Percentiles rank a stretch among this genome's conserved stretches.
These are phyloP conservation scores for Coemansia sp. DNA, from an alignment of 192 early-diverging fungal species.

Conservation along the genomic window DNA sequence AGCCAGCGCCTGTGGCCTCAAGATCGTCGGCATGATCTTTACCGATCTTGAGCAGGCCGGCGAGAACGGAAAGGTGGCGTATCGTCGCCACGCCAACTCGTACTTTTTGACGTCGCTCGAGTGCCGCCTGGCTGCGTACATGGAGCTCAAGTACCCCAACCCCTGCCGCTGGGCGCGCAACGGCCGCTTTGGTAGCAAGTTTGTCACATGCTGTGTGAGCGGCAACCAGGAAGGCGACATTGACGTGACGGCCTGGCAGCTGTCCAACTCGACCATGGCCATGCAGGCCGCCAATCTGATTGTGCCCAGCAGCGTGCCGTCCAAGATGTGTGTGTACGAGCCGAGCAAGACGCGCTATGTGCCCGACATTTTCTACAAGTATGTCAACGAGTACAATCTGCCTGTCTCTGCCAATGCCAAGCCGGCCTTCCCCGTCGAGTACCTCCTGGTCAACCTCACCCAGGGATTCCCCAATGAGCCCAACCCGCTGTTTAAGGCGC, in stretches of 20 bases:
- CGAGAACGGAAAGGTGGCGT: constrained; percentile 74
- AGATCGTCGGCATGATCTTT: constrained; percentile 84
- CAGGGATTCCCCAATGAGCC: constrained; percentile 87
- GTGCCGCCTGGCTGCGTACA: constrained; percentile 76
- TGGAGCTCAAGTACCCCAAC: constrained; percentile 74
- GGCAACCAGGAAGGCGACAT: constrained; percentile 84
- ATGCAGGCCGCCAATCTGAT: constrained; percentile 91
- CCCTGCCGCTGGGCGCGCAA: constrained; percentile 66
- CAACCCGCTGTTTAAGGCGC: constrained; percentile 67
- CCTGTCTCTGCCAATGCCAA: constrained; percentile 86
- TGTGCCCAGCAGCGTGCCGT: constrained; percentile 83
- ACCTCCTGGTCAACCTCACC: constrained; percentile 88
- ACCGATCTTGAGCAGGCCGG: constrained; percentile 88
- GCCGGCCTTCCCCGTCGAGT: constrained; percentile 95
- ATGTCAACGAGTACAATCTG: constrained; percentile 91
- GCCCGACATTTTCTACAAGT: constrained; percentile 95
- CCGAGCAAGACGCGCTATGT: constrained; percentile 77
- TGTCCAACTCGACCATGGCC: constrained; percentile 85
- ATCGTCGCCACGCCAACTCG: constrained; percentile 86
- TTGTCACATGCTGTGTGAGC: constrained; percentile 93
- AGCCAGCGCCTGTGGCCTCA: constrained; percentile 65
- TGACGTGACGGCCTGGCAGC: constrained; percentile 84
- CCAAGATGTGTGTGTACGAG: constrained; percentile 79
- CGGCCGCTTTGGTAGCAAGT: constrained; percentile 85
- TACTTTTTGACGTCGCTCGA: constrained; percentile 93